Conservation (phyloP, 148 eudicot species). For the Persicaria tinctoria region DNA sequence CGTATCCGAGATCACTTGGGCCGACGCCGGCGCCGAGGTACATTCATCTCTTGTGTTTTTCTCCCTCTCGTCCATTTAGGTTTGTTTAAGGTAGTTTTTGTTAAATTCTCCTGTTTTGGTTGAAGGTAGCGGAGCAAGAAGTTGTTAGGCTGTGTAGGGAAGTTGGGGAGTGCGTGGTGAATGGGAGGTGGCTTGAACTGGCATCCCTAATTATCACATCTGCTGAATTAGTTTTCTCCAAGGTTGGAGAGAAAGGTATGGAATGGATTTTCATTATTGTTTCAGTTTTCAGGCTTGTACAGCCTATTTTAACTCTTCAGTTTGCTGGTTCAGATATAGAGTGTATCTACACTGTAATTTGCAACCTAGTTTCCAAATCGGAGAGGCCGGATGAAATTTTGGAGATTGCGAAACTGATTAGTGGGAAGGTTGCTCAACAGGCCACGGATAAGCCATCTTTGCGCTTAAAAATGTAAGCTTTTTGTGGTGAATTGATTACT, state of each 20-base stretch:
- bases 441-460: constrained; percentile 80
- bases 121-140: constrained; percentile 69
- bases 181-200: constrained; percentile 74
- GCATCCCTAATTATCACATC: constrained; percentile 72
- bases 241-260: constrained; percentile 77
- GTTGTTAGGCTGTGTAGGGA: constrained; percentile 57
- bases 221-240: constrained; percentile 71
- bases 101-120: neutral
- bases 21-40: constrained; percentile 96
- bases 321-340: constrained; percentile 47
- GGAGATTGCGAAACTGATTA: constrained; percentile 72
- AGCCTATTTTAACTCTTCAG: neutral
- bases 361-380: constrained; percentile 66
- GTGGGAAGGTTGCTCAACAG: constrained; percentile 59
- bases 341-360: constrained; percentile 73
- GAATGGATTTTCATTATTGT: neutral
- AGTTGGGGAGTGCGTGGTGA: constrained; percentile 65
- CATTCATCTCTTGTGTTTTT: neutral
- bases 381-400: constrained; percentile 63
- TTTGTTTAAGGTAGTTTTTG: no score
- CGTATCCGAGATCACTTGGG: constrained; percentile 76
- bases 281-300: no score
- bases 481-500: neutral
- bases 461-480: constrained; percentile 70
- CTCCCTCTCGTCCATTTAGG: no score